phyloP scores from a whole-genome alignment of 2,329 filamentous ascomycete genomes.

The Pseudopyrenochaeta lycopersici region DNA sequence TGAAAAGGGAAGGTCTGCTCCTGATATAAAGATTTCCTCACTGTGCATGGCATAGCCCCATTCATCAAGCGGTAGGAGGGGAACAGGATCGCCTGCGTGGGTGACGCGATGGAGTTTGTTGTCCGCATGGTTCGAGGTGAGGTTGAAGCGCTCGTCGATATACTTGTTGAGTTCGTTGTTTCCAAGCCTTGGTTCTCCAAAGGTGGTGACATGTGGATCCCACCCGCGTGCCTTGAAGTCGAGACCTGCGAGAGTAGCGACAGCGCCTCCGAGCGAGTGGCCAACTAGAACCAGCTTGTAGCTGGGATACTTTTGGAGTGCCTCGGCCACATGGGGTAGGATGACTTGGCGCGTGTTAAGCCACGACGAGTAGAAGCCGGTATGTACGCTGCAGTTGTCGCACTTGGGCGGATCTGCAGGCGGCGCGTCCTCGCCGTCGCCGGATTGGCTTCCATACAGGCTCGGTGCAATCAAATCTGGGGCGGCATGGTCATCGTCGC shows the following conservation, averaged over 20 bases:
- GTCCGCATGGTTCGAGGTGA: constrained; percentile 24
- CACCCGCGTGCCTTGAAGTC: constrained; percentile 83
- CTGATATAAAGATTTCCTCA: constrained; percentile 87
- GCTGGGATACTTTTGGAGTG: constrained; percentile 69
- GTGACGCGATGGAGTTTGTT: constrained; percentile 78
- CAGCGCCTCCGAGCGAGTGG: constrained; percentile 90
- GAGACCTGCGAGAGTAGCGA: constrained; percentile 85
- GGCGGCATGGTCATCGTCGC: constrained; percentile 54
- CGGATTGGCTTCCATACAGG: constrained; percentile 9
- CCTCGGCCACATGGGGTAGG: constrained; percentile 69
- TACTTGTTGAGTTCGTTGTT: constrained; percentile 63
- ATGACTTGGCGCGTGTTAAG: constrained; percentile 74
- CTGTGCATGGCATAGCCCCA: constrained; percentile 89
- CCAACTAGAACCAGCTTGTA: constrained; percentile 84
- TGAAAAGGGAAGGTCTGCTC: constrained; percentile 72
- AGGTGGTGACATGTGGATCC: constrained; percentile 83
- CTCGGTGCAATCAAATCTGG: constrained; percentile 35
- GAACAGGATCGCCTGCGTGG: constrained; percentile 86
- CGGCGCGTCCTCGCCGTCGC: constrained; percentile 25
- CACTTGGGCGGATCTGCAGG: constrained; percentile 65
- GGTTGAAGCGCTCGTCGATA: constrained; percentile 62
- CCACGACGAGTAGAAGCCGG: constrained; percentile 90
- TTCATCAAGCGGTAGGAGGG: constrained; percentile 82
- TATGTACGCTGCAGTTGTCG: constrained; percentile 89
- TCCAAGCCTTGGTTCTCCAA: constrained; percentile 80